phyloP scores from a whole-genome alignment of 1,139 yeast species.

The Suhomyces terraborum region DNA sequence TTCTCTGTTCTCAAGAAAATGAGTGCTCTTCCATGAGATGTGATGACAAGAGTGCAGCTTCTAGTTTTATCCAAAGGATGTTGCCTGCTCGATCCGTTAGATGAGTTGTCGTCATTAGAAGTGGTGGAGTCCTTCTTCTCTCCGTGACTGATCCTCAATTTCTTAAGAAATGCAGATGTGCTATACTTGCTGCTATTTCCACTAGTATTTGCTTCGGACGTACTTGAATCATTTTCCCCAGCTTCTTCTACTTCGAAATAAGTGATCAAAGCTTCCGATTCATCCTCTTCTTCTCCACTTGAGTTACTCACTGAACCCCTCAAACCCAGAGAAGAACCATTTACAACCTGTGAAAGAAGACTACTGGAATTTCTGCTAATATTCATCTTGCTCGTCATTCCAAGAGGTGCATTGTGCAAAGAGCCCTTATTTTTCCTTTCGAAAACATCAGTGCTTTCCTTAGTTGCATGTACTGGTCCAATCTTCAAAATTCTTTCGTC shows the following conservation, averaged over 20 bases:
- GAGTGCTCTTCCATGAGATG: constrained; percentile 58
- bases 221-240: constrained; percentile 16
- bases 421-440: constrained; percentile 60
- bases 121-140: constrained; percentile 17
- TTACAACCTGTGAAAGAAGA: constrained; percentile 57
- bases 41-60: constrained; percentile 52
- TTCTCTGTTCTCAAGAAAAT: constrained; percentile 44
- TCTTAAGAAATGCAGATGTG: constrained; percentile 23
- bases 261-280: constrained; percentile 34
- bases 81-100: constrained; percentile 6
- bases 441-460: constrained; percentile 46
- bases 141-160: constrained; percentile 22
- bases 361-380: constrained; percentile 18
- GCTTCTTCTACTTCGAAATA: constrained; percentile 27
- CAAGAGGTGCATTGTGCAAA: constrained; percentile 63
- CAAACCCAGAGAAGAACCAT: constrained; percentile 43
- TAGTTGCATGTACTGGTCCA: constrained; percentile 52
- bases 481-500: constrained; percentile 73
- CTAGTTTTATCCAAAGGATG: constrained; percentile 39
- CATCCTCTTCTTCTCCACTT: constrained; percentile 23
- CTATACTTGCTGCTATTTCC: constrained; percentile 12
- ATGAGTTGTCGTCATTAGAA: constrained; percentile 6
- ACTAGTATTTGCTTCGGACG: constrained; percentile 7
- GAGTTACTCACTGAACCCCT: constrained; percentile 22
- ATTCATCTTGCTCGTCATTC: constrained; percentile 31